Evolutionary conservation across 225 moss, liverwort and hornwort species (phyloP).

Genomic region (Bryoerythrophyllum caledonicum): DNA sequence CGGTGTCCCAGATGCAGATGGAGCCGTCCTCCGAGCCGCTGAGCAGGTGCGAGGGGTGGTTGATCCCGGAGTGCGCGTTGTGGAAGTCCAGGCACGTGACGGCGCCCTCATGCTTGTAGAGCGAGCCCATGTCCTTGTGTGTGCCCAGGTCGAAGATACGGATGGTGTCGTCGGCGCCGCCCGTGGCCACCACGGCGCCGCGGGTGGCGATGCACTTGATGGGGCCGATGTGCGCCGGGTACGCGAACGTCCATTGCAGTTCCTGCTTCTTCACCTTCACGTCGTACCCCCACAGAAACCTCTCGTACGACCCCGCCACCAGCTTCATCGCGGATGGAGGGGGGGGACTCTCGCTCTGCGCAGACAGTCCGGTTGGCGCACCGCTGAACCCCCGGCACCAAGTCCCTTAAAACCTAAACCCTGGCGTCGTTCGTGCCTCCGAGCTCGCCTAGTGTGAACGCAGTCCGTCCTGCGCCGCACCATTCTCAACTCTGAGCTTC

Average conservation of each 20-base stretch:
- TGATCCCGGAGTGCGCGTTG: constrained; percentile 36
- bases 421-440: background rate
- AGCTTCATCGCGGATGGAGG: constrained; percentile 61
- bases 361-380: background rate
- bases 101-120: constrained; percentile 77
- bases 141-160: constrained; percentile 80
- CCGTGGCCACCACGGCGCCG: constrained; percentile 82
- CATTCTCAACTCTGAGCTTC: too few species aligned
- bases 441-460: too few species aligned
- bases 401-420: constrained; percentile 30
- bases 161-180: constrained; percentile 89
- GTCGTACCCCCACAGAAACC: constrained; percentile 93
- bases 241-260: constrained; percentile 71
- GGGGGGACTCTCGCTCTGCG: too few species aligned
- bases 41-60: constrained; percentile 77
- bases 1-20: constrained; percentile 94
- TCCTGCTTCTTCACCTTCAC: constrained; percentile 61
- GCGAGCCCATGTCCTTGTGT: constrained; percentile 87
- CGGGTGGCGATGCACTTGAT: constrained; percentile 81
- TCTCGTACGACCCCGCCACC: constrained; percentile 95
- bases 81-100: constrained; percentile 88
- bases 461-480: too few species aligned
- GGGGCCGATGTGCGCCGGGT: constrained; percentile 84
- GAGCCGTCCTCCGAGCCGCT: constrained; percentile 93
- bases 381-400: background rate